phyloP scores from a whole-genome alignment of 2,329 filamentous ascomycete genomes.

The Aspergillus melleus region DNA sequence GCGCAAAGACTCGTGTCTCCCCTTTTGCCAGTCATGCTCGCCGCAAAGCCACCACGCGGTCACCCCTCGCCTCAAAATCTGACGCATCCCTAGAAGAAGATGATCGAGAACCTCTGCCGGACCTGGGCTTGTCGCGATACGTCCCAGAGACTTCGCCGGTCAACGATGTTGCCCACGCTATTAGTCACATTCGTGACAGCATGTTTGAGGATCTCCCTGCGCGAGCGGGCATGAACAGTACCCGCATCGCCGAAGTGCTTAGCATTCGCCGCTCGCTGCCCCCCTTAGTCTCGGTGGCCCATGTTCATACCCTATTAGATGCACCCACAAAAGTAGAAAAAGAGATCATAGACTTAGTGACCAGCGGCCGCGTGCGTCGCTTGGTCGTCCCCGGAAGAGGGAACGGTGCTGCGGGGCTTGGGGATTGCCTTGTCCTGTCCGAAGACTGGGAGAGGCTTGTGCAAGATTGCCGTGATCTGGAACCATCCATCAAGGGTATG shows the following conservation, averaged over 20 bases:
- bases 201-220: conserved; percentile 60
- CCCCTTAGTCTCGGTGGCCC: conserved; percentile 59
- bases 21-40: conserved; percentile 45
- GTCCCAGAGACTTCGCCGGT: conserved; percentile 50
- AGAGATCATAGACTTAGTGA: conserved; percentile 56
- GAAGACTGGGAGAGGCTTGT: conserved; percentile 53
- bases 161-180: conserved; percentile 53
- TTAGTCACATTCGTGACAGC: conserved; percentile 51
- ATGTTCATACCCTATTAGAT: conserved; percentile 58
- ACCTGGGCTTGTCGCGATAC: conserved; percentile 52
- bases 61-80: conserved; percentile 17
- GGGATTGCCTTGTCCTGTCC: conserved; percentile 58
- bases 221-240: conserved; percentile 62
- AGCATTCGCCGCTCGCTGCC: conserved; percentile 57
- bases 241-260: conserved; percentile 59
- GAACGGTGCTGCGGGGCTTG: conserved; percentile 55
- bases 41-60: conserved; percentile 37
- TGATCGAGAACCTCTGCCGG: conserved; percentile 48
- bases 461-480: conserved; percentile 34
- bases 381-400: conserved; percentile 59
- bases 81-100: conserved; percentile 24
- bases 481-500: conserved; percentile 36
- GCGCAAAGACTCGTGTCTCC: conserved; percentile 33
- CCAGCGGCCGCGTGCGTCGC: conserved; percentile 53
- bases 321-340: conserved; percentile 61